Base-by-base conservation (phyloP, 139 green algal species). In the Marvania coccoides region DNA sequence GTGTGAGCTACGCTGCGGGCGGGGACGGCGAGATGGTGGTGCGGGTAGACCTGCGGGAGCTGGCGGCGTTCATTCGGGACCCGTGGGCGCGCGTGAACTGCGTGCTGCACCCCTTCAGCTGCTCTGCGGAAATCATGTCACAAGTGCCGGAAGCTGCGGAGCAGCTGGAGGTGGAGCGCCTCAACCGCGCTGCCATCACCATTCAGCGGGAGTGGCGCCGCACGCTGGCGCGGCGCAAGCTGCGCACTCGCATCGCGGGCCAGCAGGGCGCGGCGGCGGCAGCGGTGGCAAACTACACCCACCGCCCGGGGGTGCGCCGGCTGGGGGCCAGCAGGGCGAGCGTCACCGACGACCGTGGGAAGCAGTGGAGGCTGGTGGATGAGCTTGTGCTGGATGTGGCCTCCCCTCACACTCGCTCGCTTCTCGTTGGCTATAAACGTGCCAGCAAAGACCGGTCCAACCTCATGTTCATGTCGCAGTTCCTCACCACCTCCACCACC, bases 31-130 rank as follows among this genome's bases (percentile, higher is more conserved):
- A 90, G 45, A 77, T 24, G n/a, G 62, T 84, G n/a, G 63, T 81
- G 61, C 71, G 61, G 14, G 42, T 80, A 34, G 85, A 93, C 55
- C 28, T 93, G 48, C 78, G 76, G 26, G 84, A 90, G 47, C 38
- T 84, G 5, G 80, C 87, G 3, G 83, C 79, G n/a, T 91, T 90
- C 64, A 70, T 91, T 46, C 74, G 87, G 4, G 75, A 91, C 58
- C 63, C 70, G 2, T 38, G n/a, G 13, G 77, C 78, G 19, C 46
- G 73, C 3, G 79, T 91, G 4, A 86, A 82, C 47, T 87, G 81
- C 63, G 77, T 84, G 47, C 73, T 93, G 67, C 83, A 90, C 58
- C 87, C 87, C 26, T 56, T 84, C 42, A 63, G 46, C 40, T 34
- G 34, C 14, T 29, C 39, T 56, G 23, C 54, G 8, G 12, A 47